phyloP scores from a whole-genome alignment of 140 eudicot genomes.

The Bidens hawaiensis region DNA sequence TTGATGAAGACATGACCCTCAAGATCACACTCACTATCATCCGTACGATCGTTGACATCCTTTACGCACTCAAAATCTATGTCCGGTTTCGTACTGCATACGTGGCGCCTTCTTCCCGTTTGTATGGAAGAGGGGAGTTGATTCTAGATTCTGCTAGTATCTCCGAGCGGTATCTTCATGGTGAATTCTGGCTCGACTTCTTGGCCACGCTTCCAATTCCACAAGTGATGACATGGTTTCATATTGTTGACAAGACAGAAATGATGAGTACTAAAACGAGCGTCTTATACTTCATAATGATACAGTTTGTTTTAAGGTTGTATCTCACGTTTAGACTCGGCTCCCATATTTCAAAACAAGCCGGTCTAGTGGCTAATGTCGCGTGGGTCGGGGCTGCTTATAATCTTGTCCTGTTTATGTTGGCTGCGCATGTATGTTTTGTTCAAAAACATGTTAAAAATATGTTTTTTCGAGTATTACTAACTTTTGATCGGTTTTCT shows the following conservation, averaged over 20 bases:
- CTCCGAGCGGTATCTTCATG: constrained; percentile 48
- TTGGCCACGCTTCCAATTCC: constrained; percentile 85
- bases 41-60: constrained; percentile 50
- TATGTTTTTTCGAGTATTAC: background rate
- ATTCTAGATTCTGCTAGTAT: constrained; percentile 68
- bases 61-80: constrained; percentile 59
- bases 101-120: constrained; percentile 88
- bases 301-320: constrained; percentile 63
- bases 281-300: constrained; percentile 48
- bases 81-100: constrained; percentile 78
- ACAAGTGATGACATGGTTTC: constrained; percentile 57
- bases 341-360: constrained; percentile 63
- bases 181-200: constrained; percentile 61
- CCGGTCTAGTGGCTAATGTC: constrained; percentile 69
- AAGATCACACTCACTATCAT: constrained; percentile 53
- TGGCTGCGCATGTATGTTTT: constrained; percentile 84
- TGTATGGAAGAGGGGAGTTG: constrained; percentile 87
- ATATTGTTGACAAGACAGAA: constrained; percentile 22
- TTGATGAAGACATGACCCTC: constrained; percentile 38
- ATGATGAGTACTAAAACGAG: constrained; percentile 56
- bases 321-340: constrained; percentile 67
- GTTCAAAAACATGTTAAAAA: background rate
- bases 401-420: constrained; percentile 69
- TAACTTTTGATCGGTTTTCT: background rate
- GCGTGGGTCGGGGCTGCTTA: constrained; percentile 98